Evolutionary conservation across 805 yeast species (phyloP), one percentile per base, ranked within the genome.

Genomic region (Kluyveromyces wickerhamii): DNA sequence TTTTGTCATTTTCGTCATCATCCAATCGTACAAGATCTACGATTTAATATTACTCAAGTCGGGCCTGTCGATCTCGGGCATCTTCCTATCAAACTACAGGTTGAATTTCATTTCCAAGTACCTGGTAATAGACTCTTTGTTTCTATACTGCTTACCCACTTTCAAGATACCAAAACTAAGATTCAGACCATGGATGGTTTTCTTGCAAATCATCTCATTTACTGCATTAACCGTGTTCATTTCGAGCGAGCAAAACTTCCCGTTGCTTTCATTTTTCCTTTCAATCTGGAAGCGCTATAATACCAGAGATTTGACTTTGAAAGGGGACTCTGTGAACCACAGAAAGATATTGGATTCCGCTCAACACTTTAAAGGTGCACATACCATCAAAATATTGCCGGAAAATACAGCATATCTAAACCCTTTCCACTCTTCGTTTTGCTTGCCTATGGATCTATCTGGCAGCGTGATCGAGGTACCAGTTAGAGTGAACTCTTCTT

Each of bases 21-120:
- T 89, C n/a, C 96, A 88, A 57, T 73, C 84, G n/a, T 82, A 82
- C 73, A 89, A 92, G 52, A 37, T 84, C 1, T 83, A 81, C 46
- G 94, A 85, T 52, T 57, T 83, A 27, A 59, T 78, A 21, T 54
- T 75, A 15, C 59, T 83, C 38, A 77, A 77, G 46, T 66, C 72
- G 17, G 70, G 66, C 12, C 37, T 44, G 23, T 57, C 53, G 11
- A 50, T 45, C 34, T 43, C 62, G 1, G 52, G 63, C 10, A 39
- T 60, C 1, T 36, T 62, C 1, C 60, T 68, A 49, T 50, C 67
- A 33, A 57, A 65, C 49, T 67, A 76, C 40, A 66, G 72, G 51
- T 64, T 73, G 59, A 65, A 69, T 13, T 84, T 82, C 51, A 62
- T 83, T 14, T 49, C 79, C 42, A 85, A 86, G 52, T 88, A 84